A percentile compares a stretch with the other conserved stretches of the same genome.
Evolutionary conservation across 2,329 filamentous ascomycete genomes (phyloP).

Genomic region (Microascus cirrosus): DNA sequence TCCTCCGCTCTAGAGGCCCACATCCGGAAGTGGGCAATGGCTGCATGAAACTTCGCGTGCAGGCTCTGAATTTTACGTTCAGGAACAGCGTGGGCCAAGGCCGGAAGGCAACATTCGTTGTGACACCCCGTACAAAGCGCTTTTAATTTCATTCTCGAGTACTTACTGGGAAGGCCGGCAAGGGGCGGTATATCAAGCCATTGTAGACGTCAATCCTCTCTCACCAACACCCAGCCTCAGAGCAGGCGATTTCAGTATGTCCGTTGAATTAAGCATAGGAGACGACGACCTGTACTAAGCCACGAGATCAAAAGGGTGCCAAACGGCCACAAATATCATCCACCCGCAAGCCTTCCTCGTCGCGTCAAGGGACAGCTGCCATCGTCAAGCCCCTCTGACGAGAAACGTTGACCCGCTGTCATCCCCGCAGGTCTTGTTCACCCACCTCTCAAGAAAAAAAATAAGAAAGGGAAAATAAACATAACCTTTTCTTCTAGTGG

Average conservation of each 20-base stretch:
- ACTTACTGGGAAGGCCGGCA: no score
- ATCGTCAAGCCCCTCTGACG: no score
- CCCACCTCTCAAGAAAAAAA: background rate
- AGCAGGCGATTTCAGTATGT: background rate
- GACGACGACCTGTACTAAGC: background rate
- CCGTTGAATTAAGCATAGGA: conserved; percentile 1
- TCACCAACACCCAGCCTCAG: background rate
- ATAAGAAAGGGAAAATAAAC: background rate
- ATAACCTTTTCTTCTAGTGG: conserved; percentile 10
- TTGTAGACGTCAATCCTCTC: background rate
- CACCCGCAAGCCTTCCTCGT: background rate
- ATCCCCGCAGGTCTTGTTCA: background rate
- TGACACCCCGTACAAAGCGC: no score
- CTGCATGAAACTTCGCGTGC: no score
- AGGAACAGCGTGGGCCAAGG: no score
- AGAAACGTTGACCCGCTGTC: no score
- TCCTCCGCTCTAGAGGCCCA: background rate
- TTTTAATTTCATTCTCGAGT: no score
- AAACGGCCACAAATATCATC: conserved; percentile 1
- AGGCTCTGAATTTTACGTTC: no score
- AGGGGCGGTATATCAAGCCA: no score
- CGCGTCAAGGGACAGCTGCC: background rate
- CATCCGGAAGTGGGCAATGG: no score
- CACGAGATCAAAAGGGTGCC: background rate
- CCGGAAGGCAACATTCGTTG: no score